Evolutionary conservation across 2,329 filamentous ascomycete species (phyloP), one percentile per base, ranked within the genome.

Genomic region (Fusarium pininemorale): DNA sequence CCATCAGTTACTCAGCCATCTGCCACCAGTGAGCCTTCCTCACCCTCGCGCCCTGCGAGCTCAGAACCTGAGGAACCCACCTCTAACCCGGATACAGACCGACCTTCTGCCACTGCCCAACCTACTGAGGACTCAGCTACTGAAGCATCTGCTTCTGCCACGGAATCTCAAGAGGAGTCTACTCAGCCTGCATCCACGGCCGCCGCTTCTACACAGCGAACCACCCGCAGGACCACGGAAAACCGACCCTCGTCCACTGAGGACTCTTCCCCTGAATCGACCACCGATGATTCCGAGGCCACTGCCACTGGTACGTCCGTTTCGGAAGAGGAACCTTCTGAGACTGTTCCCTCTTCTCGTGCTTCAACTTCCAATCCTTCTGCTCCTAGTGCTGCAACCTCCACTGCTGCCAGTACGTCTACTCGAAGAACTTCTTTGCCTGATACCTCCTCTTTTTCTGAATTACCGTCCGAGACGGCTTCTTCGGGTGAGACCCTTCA

Each of bases 371-470:
- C 76, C 74, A 67, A 78, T 68, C 75, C 80, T 72, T 76, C 71
- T 74, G 58, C 71, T 72, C 55, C 67, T 47, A 74, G 62, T 73
- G 71, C 71, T 72, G 63, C 68, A 74, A 74, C 72, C 63, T 74
- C 72, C 71, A 74, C 71, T 74, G 73, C 77, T 75, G 73, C 79
- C 73, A 79, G 81, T 81, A 82, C 79, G 80, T 82, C 79, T 72
- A 63, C 53, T 58, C 73, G 67, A 73, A 67, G 62, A 68, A 77
- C 68, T 72, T 81, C 78, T 77, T 75, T 75, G 73, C 75, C 74
- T 73, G 73, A 74, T 70, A 66, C 74, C 58, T 76, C 80, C 65
- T 79, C 77, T 70, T 63, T 78, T 79, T 67, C 76, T 77, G 66
- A 78, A 63, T 77, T 76, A 44, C 64, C 76, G 71, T 79, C 77